phyloP scores from a whole-genome alignment of 202 grass and related monocot species.

The Alloteropsis angusta region DNA sequence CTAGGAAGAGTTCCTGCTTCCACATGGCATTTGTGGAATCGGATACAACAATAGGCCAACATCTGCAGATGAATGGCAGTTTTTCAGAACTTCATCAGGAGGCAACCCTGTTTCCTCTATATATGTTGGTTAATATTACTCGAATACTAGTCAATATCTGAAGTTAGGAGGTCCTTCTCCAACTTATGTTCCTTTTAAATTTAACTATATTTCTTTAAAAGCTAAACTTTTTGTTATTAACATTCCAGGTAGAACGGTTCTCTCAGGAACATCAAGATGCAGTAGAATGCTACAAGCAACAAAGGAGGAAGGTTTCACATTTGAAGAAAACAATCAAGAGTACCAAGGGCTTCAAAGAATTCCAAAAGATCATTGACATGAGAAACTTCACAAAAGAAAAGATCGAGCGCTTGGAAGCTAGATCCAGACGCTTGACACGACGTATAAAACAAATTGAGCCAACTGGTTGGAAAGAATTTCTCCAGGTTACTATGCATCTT shows the following conservation, averaged over 20 bases:
- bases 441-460: slow-evolving; percentile 94
- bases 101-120: neutral
- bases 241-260: slow-evolving; percentile 57
- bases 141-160: neutral
- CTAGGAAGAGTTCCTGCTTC: neutral
- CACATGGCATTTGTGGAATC: neutral
- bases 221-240: slow-evolving; percentile 19
- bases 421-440: slow-evolving; percentile 53
- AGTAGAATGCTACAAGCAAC: slow-evolving; percentile 68
- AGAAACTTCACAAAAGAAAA: slow-evolving; percentile 88
- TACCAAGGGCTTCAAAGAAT: slow-evolving; percentile 84
- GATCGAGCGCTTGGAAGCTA: slow-evolving; percentile 74
- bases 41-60: too few relatives aligned
- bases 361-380: slow-evolving; percentile 75
- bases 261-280: slow-evolving; percentile 65
- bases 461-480: slow-evolving; percentile 98
- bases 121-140: slow-evolving; percentile 14
- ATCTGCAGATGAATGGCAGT: neutral
- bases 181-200: slow-evolving; percentile 4
- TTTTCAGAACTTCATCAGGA: neutral
- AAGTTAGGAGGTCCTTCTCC: neutral
- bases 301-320: slow-evolving; percentile 74
- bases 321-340: slow-evolving; percentile 86
- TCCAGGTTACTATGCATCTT: slow-evolving; percentile 53
- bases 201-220: neutral